Evolutionary conservation across 2,329 filamentous ascomycete genomes (phyloP).

Genomic region (Colletotrichum tropicicola): DNA sequence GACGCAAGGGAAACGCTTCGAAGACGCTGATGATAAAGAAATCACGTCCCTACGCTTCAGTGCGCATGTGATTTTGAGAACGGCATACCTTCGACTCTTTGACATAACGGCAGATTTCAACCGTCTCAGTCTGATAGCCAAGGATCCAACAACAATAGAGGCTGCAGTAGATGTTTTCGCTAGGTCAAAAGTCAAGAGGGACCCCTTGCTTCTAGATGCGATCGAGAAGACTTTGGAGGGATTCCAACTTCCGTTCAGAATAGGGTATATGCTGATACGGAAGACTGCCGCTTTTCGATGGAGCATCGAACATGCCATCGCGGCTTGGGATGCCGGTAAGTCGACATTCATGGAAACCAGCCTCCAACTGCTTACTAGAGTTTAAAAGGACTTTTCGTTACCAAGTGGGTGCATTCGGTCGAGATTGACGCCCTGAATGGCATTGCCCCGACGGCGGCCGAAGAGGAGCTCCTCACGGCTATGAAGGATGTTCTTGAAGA

Average conservation of each 20-base stretch:
- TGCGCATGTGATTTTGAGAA: background rate
- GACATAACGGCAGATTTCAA: background rate
- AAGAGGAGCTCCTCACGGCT: background rate
- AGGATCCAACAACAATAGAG: background rate
- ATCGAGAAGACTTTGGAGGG: background rate
- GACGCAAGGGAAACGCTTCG: background rate
- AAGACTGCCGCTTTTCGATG: conserved; percentile 1
- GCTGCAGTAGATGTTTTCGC: background rate
- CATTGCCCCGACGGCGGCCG: background rate
- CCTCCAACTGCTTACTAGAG: background rate
- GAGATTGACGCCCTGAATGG: background rate
- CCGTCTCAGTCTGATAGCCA: background rate
- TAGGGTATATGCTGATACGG: background rate
- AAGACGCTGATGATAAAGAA: background rate
- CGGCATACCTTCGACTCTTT: background rate
- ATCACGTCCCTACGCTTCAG: background rate
- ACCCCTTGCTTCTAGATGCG: background rate
- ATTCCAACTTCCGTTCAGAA: background rate
- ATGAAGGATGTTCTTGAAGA: background rate
- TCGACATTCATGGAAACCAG: background rate
- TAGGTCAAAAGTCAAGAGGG: background rate
- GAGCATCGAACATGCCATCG: background rate
- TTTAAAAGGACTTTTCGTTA: background rate
- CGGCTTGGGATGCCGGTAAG: background rate
- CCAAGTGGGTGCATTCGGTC: background rate